Conservation (phyloP, 345 rosid genomes). For the Trapa bicornis region DNA sequence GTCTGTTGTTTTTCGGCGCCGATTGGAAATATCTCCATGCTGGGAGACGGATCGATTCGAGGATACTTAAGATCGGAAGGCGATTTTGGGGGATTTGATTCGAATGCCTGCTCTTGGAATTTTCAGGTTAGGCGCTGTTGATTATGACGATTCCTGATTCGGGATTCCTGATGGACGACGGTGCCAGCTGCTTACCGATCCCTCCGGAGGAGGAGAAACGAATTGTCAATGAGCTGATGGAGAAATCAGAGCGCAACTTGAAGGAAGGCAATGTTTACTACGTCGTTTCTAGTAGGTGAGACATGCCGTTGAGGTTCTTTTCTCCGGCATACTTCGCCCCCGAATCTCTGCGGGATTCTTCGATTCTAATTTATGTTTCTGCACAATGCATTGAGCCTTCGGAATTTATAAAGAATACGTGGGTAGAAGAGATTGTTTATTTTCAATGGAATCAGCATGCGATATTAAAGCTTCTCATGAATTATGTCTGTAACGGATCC, state of each 20-base stretch:
- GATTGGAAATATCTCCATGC: neutral
- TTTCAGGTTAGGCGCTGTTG: constrained; percentile 11
- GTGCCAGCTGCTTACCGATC: constrained; percentile 43
- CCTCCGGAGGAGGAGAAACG: constrained; percentile 57
- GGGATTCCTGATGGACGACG: constrained; percentile 38
- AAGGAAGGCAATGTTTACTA: constrained; percentile 67
- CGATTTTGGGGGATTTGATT: neutral
- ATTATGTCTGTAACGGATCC: too few species aligned
- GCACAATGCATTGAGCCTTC: neutral
- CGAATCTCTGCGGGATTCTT: neutral
- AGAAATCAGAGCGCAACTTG: constrained; percentile 42
- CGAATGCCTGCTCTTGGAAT: neutral
- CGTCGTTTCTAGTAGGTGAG: constrained; percentile 59
- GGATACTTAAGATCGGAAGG: neutral
- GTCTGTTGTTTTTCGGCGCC: neutral
- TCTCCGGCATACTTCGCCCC: too few species aligned
- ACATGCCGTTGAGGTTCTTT: neutral
- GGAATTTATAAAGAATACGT: too few species aligned
- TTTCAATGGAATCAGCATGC: too few species aligned
- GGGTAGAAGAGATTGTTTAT: too few species aligned
- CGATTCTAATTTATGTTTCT: neutral
- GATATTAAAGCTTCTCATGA: too few species aligned
- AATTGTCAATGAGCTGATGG: constrained; percentile 38
- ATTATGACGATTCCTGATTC: constrained; percentile 49
- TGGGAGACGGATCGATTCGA: neutral